phyloP scores from a whole-genome alignment of 768 basidiomycete genomes.

The Pilatotrama ljubarskyi region DNA sequence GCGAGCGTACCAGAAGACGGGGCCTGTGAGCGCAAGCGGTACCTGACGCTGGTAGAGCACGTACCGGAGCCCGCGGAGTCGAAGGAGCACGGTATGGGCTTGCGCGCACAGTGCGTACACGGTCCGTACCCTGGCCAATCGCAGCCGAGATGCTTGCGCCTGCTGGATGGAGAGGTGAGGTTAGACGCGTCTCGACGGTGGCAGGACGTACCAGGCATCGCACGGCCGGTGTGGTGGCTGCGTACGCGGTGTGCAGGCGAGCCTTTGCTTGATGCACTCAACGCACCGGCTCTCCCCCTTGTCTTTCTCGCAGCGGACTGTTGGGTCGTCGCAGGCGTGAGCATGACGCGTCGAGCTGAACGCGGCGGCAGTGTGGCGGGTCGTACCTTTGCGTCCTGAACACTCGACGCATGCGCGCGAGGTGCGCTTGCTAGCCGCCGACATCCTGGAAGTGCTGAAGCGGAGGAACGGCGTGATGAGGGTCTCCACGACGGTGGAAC shows the following conservation, averaged over 20 bases:
- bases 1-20: not conserved
- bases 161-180: not conserved
- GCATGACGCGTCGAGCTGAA: not conserved
- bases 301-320: not conserved
- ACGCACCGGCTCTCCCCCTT: not conserved
- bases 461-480: not conserved
- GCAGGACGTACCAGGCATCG: not conserved
- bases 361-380: not conserved
- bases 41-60: not conserved
- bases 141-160: not conserved
- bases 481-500: not conserved
- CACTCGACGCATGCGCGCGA: not conserved
- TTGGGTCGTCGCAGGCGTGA: not conserved
- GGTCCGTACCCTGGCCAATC: constrained; percentile 1
- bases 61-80: not conserved
- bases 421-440: not conserved
- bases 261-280: not conserved
- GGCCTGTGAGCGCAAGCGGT: not conserved
- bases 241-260: not conserved
- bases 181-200: not conserved
- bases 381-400: not conserved
- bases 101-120: constrained; percentile 1
- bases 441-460: not conserved
- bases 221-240: not conserved
- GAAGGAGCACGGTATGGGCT: not conserved